Evolutionary conservation across 2,329 filamentous ascomycete genomes (phyloP).

Genomic region (Podosphaera leucotricha): DNA sequence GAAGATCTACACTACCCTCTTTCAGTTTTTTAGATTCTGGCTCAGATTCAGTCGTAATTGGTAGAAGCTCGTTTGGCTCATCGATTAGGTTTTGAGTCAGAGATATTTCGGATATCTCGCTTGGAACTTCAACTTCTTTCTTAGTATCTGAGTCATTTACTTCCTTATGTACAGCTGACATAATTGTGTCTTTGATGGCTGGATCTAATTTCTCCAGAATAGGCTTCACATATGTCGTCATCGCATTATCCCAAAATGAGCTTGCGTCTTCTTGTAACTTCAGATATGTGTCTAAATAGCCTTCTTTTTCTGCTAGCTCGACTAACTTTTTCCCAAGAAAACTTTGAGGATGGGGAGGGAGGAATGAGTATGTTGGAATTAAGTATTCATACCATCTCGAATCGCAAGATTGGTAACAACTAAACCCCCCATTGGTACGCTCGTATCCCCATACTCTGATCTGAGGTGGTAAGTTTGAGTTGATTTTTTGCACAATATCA

Average conservation of each 20-base stretch:
- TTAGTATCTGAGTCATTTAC: neutral
- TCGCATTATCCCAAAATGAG: conserved; percentile 61
- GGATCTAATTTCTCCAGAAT: conserved; percentile 38
- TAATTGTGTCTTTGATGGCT: conserved; percentile 35
- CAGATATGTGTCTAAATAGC: conserved; percentile 43
- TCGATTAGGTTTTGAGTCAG: neutral
- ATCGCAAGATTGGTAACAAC: conserved; percentile 84
- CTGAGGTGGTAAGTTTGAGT: conserved; percentile 59
- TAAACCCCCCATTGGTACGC: conserved; percentile 74
- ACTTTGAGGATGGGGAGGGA: conserved; percentile 77
- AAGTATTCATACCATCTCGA: conserved; percentile 95
- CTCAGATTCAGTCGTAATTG: neutral
- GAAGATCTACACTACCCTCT: neutral
- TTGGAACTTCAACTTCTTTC: neutral
- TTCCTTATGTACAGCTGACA: conserved; percentile 31
- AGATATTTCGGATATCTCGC: neutral
- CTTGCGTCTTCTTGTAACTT: conserved; percentile 53
- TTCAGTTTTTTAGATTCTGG: neutral
- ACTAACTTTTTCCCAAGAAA: conserved; percentile 64
- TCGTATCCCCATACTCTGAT: conserved; percentile 91
- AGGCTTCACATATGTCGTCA: conserved; percentile 58
- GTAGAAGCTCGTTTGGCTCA: neutral
- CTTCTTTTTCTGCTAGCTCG: conserved; percentile 51
- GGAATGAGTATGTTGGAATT: conserved; percentile 74
- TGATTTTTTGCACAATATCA: conserved; percentile 77